Percentiles rank a stretch among this genome's conserved stretches.
These are phyloP conservation scores for Nannizziopsis barbatae DNA, from an alignment of 2,329 filamentous ascomycete genomes.

Conservation along the genomic window DNA sequence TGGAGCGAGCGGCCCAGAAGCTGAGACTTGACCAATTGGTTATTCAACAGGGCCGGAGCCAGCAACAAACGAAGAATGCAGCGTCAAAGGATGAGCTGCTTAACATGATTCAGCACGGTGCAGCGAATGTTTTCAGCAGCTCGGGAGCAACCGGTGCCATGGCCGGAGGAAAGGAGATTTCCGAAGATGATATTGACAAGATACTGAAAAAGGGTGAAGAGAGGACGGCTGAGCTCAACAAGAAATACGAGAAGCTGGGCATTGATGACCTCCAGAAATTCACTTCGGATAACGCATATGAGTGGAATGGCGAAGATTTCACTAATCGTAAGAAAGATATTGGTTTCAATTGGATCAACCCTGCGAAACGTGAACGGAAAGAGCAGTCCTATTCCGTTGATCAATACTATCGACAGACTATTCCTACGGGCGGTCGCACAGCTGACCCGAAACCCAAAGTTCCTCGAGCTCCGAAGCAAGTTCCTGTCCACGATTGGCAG, in stretches of 20 bases:
- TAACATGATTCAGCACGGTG: conserved; percentile 97
- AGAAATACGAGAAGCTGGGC: conserved; percentile 91
- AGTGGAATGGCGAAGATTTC: conserved; percentile 98
- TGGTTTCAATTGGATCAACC: conserved; percentile 93
- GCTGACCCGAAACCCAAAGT: conserved; percentile 87
- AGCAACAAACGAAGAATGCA: conserved; percentile 78
- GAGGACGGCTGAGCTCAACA: conserved; percentile 78
- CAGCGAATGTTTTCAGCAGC: conserved; percentile 79
- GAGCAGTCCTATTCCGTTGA: conserved; percentile 98
- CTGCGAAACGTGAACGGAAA: conserved; percentile 94
- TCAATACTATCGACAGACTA: conserved; percentile 89
- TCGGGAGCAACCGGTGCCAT: conserved; percentile 55
- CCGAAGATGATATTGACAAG: conserved; percentile 80
- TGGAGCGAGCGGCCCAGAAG: conserved; percentile 94
- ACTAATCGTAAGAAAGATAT: conserved; percentile 85
- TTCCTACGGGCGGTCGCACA: conserved; percentile 67
- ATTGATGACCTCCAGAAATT: conserved; percentile 97
- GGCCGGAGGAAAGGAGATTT: conserved; percentile 52
- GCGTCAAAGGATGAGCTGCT: conserved; percentile 93
- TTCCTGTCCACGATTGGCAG: conserved; percentile 88
- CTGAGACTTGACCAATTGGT: conserved; percentile 91
- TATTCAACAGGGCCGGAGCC: conserved; percentile 91
- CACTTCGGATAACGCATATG: conserved; percentile 91
- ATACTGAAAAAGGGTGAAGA: conserved; percentile 80
- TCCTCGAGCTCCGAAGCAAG: conserved; percentile 87